A percentile compares a stretch with the other conserved stretches of the same genome.
Conservation (phyloP, 306 rosid genomes). For the Elaeagnus macrophylla region DNA sequence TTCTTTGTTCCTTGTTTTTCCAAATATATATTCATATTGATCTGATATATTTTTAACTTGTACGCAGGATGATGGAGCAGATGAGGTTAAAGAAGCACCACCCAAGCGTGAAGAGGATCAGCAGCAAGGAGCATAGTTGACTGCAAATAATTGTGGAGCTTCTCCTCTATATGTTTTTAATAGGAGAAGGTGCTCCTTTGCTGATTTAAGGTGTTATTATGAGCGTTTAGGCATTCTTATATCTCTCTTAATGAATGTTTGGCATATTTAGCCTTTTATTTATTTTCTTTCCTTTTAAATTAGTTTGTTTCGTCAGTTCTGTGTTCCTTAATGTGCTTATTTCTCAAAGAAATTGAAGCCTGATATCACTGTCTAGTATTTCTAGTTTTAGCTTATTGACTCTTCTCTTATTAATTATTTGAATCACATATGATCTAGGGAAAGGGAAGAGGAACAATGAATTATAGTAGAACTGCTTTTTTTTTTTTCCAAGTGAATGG, state of each 20-base stretch:
- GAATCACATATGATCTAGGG: too few relatives aligned
- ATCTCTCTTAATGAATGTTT: slow-evolving; percentile 45
- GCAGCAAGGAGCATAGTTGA: slow-evolving; percentile 38
- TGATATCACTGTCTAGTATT: too few relatives aligned
- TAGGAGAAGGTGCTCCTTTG: slow-evolving; percentile 53
- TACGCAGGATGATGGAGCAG: slow-evolving; percentile 86
- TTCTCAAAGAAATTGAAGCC: too few relatives aligned
- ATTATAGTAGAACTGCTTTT: too few relatives aligned
- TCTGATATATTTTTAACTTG: not conserved
- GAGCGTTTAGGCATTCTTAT: slow-evolving; percentile 3
- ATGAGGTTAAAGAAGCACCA: slow-evolving; percentile 91
- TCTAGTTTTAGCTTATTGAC: too few relatives aligned
- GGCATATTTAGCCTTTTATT: slow-evolving; percentile 18
- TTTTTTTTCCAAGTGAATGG: too few relatives aligned
- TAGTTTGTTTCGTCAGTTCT: too few relatives aligned
- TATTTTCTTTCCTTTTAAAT: too few relatives aligned
- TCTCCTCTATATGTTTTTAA: slow-evolving; percentile 70
- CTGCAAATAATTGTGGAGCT: slow-evolving; percentile 39
- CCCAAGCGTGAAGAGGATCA: slow-evolving; percentile 58
- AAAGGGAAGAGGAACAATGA: too few relatives aligned
- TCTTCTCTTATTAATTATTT: too few relatives aligned
- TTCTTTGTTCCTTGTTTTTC: not conserved
- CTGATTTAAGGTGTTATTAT: slow-evolving; percentile 28
- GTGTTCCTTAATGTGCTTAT: too few relatives aligned
- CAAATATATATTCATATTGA: slow-evolving; percentile 3